Conservation (phyloP, 345 rosid species). For the Eucalyptus sp. region DNA sequence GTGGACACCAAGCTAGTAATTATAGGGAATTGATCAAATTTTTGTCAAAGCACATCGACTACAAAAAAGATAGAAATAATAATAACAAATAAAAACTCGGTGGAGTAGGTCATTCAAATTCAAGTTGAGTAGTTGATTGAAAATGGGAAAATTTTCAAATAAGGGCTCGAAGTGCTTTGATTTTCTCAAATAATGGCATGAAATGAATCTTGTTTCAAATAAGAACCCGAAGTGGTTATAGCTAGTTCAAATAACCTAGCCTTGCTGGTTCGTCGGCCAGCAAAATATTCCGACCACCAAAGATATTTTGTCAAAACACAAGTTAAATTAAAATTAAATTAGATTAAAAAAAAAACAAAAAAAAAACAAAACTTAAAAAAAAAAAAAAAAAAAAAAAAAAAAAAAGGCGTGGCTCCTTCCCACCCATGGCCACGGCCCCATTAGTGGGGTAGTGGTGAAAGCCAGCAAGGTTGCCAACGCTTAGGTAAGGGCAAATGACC, state of each 20-base stretch:
- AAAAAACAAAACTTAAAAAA: too few relatives aligned
- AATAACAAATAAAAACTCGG: neutral
- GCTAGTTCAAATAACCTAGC: fast-evolving
- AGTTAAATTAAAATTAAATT: too few relatives aligned
- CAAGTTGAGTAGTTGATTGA: neutral
- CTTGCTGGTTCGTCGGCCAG: fast-evolving
- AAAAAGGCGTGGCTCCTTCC: fast-evolving
- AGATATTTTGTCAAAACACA: fast-evolving
- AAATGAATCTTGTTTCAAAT: too few relatives aligned
- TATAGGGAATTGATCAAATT: neutral
- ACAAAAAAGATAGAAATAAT: neutral
- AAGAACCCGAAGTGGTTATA: fast-evolving
- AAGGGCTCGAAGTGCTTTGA: fast-evolving
- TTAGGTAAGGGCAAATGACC: fast-evolving
- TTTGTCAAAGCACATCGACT: neutral
- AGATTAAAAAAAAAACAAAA: too few relatives aligned
- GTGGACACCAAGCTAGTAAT: neutral
- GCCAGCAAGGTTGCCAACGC: fast-evolving
- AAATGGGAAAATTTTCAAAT: too few relatives aligned
- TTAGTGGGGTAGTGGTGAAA: fast-evolving
- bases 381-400: fast-evolving
- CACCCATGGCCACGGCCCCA: fast-evolving
- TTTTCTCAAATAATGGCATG: fast-evolving
- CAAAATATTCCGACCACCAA: too few relatives aligned
- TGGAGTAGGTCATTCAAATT: neutral